phyloP scores from a whole-genome alignment of 805 yeast species.

The Saccharomycopsis javanensis region DNA sequence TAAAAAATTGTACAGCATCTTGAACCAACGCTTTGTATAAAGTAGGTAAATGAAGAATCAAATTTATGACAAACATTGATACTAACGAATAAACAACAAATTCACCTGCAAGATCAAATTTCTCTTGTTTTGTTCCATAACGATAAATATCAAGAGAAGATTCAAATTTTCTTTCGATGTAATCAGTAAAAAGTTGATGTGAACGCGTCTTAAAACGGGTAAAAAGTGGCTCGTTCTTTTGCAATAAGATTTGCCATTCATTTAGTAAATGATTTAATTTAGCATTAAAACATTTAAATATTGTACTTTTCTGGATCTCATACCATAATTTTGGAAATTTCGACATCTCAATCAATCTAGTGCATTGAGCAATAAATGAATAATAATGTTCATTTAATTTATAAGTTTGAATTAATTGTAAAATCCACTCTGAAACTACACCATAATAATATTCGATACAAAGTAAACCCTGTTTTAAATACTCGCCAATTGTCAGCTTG shows the following conservation, averaged over 20 bases:
- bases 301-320: background rate
- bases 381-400: background rate
- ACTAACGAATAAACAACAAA: background rate
- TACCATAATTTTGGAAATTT: background rate
- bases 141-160: background rate
- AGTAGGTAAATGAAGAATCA: background rate
- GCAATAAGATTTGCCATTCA: background rate
- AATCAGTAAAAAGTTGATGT: background rate
- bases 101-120: background rate
- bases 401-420: background rate
- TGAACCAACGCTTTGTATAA: background rate
- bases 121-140: background rate
- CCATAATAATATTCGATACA: background rate
- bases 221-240: background rate
- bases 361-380: background rate
- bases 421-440: background rate
- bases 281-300: background rate
- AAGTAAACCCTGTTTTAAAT: background rate
- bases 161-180: background rate
- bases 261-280: background rate
- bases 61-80: background rate
- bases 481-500: background rate
- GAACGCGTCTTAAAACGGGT: background rate
- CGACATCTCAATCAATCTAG: background rate
- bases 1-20: background rate